Percentiles rank a stretch among this genome's conserved stretches.
Conservation (phyloP, 2,329 filamentous ascomycete species). For the Fusarium tupiense region DNA sequence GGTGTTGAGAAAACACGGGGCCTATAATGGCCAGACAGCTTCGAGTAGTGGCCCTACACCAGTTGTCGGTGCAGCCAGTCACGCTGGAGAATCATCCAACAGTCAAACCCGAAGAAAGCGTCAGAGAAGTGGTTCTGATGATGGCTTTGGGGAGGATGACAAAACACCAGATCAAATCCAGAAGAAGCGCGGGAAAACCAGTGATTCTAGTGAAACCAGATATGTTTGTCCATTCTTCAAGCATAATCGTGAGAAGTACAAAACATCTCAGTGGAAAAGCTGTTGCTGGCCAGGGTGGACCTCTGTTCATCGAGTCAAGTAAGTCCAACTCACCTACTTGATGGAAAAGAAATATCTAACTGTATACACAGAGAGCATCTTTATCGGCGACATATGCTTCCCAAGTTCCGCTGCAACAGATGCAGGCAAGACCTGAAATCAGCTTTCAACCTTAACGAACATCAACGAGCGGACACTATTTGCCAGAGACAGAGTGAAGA, state of each 20-base stretch:
- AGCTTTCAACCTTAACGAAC: neutral
- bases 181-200: neutral
- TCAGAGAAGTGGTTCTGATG: neutral
- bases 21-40: neutral
- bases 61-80: neutral
- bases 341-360: neutral
- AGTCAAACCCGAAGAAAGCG: neutral
- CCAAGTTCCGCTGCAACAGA: neutral
- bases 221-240: slow-evolving; percentile 5
- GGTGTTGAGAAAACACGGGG: rapidly evolving
- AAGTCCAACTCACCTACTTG: neutral
- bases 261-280: neutral
- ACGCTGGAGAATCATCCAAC: neutral
- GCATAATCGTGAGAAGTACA: neutral
- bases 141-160: neutral
- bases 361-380: neutral
- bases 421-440: neutral
- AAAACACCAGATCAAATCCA: neutral
- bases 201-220: rapidly evolving
- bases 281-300: neutral
- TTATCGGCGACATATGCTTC: neutral
- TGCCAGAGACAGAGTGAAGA: neutral
- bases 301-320: neutral
- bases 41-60: neutral
- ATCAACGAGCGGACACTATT: neutral